phyloP scores from a whole-genome alignment of 148 eudicot genomes.

The Amaranthus cruentus region DNA sequence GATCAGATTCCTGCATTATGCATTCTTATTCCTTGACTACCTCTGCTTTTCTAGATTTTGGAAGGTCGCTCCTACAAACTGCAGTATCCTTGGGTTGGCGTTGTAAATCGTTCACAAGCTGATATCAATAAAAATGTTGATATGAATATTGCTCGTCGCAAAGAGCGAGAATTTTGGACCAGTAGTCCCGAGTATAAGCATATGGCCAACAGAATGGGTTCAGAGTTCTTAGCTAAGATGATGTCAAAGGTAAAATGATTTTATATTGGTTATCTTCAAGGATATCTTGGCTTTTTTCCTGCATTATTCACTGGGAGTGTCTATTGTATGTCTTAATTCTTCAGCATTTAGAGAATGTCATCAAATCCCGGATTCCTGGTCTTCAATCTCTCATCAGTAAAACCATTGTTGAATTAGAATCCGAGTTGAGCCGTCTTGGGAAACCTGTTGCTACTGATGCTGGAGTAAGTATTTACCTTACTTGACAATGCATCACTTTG shows the following conservation, averaged over 20 bases:
- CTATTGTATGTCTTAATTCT: constrained; percentile 17
- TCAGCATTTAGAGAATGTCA: constrained; percentile 94
- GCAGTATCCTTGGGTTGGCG: constrained; percentile 95
- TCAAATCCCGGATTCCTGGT: constrained; percentile 96
- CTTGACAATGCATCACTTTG: background rate
- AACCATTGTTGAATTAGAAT: constrained; percentile 81
- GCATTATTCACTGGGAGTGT: background rate
- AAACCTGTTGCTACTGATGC: constrained; percentile 93
- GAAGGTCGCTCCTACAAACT: constrained; percentile 83
- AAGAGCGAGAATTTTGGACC: constrained; percentile 77
- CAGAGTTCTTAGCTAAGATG: constrained; percentile 86
- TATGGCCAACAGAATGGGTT: constrained; percentile 89
- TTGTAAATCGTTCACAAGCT: constrained; percentile 96
- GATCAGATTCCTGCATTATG: background rate
- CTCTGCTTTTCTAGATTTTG: constrained; percentile 51
- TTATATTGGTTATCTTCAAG: background rate
- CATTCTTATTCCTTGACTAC: background rate
- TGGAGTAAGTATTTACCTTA: constrained; percentile 58
- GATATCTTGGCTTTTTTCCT: background rate
- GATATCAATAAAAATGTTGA: constrained; percentile 91
- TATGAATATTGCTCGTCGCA: constrained; percentile 91
- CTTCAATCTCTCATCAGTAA: constrained; percentile 94
- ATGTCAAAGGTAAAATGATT: constrained; percentile 62
- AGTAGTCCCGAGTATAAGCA: constrained; percentile 82
- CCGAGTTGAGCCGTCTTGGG: constrained; percentile 95